phyloP scores from a whole-genome alignment of 306 rosid genomes.

The Pueraria montana region DNA sequence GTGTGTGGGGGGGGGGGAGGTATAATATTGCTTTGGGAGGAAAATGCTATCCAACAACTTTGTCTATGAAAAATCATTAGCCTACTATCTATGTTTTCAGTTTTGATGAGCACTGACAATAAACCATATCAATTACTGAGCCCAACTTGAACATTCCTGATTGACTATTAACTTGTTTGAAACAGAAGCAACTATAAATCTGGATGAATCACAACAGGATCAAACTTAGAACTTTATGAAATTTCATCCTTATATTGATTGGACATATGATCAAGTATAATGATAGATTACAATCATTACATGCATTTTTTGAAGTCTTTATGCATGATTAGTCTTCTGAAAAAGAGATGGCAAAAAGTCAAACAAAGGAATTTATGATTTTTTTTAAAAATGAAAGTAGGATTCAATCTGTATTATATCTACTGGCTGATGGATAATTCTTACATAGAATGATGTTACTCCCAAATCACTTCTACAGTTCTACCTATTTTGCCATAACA shows the following conservation, averaged over 20 bases:
- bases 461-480: neutral
- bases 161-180: constrained; percentile 6
- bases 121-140: constrained; percentile 5
- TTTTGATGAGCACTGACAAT: constrained; percentile 8
- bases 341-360: neutral
- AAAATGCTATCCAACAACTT: constrained; percentile 8
- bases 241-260: constrained; percentile 13
- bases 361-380: constrained; percentile 10
- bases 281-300: neutral
- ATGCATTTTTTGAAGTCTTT: neutral
- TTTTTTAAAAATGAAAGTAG: neutral
- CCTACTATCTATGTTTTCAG: neutral
- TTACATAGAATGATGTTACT: constrained; percentile 9
- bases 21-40: constrained; percentile 33
- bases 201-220: constrained; percentile 5
- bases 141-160: constrained; percentile 33
- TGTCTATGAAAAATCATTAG: constrained; percentile 31
- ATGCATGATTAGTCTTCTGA: constrained; percentile 13
- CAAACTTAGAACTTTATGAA: constrained; percentile 24
- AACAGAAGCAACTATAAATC: constrained; percentile 3
- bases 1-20: neutral
- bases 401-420: constrained; percentile 6
- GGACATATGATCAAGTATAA: neutral
- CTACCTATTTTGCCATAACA: neutral
- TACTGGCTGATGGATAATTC: constrained; percentile 5